Evolutionary conservation across 1,139 yeast species (phyloP).

Genomic region (Kurtzmaniella quercitrusa): DNA sequence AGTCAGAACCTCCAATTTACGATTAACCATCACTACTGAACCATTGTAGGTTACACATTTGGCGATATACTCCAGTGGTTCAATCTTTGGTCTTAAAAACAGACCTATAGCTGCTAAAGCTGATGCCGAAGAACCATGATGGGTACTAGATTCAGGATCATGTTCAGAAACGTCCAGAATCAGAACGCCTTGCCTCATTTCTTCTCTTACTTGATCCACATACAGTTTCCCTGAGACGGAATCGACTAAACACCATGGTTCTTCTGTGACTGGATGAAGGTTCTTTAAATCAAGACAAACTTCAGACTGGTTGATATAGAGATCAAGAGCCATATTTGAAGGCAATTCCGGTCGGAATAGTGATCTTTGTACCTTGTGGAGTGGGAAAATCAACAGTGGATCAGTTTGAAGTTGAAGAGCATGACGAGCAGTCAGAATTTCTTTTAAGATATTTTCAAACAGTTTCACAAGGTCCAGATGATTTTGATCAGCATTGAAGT

Average conservation of each 20-base stretch:
- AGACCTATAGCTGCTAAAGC: conserved; percentile 25
- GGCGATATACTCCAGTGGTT: conserved; percentile 41
- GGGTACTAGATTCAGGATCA: conserved; percentile 1
- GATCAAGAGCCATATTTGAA: conserved; percentile 30
- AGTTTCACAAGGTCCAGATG: conserved; percentile 16
- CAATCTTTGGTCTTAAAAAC: conserved; percentile 29
- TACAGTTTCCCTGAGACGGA: conserved; percentile 30
- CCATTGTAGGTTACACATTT: conserved; percentile 40
- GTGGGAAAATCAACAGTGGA: conserved; percentile 40
- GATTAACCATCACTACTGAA: conserved; percentile 40
- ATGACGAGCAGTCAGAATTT: conserved; percentile 32
- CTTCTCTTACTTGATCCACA: conserved; percentile 40
- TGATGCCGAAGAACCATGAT: conserved; percentile 11
- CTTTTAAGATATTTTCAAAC: conserved; percentile 24
- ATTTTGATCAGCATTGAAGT: conserved; percentile 17
- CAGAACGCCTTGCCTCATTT: conserved; percentile 25
- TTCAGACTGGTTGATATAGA: conserved; percentile 44
- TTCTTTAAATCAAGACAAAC: conserved; percentile 41
- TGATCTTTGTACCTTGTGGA: conserved; percentile 22
- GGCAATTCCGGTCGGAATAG: conserved; percentile 34
- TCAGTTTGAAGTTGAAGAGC: conserved; percentile 41
- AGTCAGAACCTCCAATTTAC: conserved; percentile 40
- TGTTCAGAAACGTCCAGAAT: conserved; percentile 11
- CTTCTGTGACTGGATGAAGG: conserved; percentile 33
- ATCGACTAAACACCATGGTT: conserved; percentile 42